Evolutionary conservation across 176 grass and related monocot species (phyloP).

Genomic region (Triticum turgidum): DNA sequence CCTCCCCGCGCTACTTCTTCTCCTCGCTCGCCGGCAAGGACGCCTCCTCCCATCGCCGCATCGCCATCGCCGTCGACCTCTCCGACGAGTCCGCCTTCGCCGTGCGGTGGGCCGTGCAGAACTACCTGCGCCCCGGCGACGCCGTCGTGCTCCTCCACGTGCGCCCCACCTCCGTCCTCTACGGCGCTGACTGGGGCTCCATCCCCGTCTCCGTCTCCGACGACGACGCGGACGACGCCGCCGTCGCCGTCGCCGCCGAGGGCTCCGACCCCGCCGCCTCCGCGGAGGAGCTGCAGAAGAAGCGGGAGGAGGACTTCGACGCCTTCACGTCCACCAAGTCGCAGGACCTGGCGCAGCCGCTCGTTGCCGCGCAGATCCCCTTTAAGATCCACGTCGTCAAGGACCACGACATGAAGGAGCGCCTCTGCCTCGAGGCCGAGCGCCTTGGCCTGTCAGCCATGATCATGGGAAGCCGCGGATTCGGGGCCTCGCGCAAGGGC

Average conservation of each 20-base stretch:
- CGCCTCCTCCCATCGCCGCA: conserved; percentile 61
- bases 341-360: conserved; percentile 76
- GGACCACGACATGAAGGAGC: conserved; percentile 99
- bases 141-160: conserved; percentile 88
- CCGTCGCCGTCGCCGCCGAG: neutral
- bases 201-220: conserved; percentile 49
- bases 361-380: conserved; percentile 73
- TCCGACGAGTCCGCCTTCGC: conserved; percentile 91
- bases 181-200: conserved; percentile 96
- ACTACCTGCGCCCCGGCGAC: conserved; percentile 94
- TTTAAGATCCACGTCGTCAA: conserved; percentile 93
- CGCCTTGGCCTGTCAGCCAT: conserved; percentile 71
- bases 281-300: conserved; percentile 59
- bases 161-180: conserved; percentile 69
- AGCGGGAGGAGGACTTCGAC: conserved; percentile 84
- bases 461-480: conserved; percentile 91
- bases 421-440: conserved; percentile 87
- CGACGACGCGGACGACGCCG: conserved; percentile 2
- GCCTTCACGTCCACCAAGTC: conserved; percentile 76
- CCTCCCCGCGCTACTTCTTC: conserved; percentile 64
- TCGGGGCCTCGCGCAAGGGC: conserved; percentile 68
- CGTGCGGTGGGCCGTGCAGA: conserved; percentile 80
- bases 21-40: conserved; percentile 36
- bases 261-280: neutral
- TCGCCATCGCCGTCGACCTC: conserved; percentile 91